Conservation (phyloP, 2,329 filamentous ascomycete species). For the Fusarium nanum region DNA sequence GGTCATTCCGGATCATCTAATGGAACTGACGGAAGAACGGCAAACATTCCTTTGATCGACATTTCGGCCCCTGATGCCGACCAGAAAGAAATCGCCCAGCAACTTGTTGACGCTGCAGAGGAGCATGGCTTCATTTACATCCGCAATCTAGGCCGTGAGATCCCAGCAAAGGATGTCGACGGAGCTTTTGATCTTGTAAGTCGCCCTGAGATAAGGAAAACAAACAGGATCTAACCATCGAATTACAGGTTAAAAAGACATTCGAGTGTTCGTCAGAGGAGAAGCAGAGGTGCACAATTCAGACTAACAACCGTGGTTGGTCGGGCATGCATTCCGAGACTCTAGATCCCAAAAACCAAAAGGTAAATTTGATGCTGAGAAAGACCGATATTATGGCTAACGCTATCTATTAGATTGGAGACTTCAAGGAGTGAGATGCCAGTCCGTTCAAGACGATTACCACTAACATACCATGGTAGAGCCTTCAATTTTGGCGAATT, state of each 20-base stretch:
- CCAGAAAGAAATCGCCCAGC: constrained; percentile 67
- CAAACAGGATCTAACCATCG: neutral
- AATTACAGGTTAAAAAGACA: constrained; percentile 70
- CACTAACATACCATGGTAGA: constrained; percentile 57
- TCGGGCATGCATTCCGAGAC: constrained; percentile 88
- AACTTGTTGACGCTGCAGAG: constrained; percentile 82
- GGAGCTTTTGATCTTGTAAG: constrained; percentile 79
- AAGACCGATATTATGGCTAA: neutral
- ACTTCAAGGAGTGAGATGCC: constrained; percentile 82
- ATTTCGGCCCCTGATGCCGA: constrained; percentile 64
- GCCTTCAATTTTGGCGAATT: constrained; percentile 94
- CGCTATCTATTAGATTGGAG: constrained; percentile 69
- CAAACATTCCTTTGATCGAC: constrained; percentile 83
- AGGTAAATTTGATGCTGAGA: constrained; percentile 60
- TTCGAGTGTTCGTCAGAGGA: constrained; percentile 77
- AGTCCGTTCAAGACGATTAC: neutral
- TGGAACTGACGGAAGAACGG: constrained; percentile 44
- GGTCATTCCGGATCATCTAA: neutral
- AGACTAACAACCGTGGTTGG: constrained; percentile 88
- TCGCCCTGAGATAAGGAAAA: neutral
- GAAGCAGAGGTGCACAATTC: constrained; percentile 80
- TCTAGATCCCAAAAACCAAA: constrained; percentile 84
- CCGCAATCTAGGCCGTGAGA: constrained; percentile 76
- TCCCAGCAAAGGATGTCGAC: constrained; percentile 74
- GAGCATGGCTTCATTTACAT: constrained; percentile 93